Conservation (phyloP, 208 protist species). For the Acanthamoeba polyphaga region DNA sequence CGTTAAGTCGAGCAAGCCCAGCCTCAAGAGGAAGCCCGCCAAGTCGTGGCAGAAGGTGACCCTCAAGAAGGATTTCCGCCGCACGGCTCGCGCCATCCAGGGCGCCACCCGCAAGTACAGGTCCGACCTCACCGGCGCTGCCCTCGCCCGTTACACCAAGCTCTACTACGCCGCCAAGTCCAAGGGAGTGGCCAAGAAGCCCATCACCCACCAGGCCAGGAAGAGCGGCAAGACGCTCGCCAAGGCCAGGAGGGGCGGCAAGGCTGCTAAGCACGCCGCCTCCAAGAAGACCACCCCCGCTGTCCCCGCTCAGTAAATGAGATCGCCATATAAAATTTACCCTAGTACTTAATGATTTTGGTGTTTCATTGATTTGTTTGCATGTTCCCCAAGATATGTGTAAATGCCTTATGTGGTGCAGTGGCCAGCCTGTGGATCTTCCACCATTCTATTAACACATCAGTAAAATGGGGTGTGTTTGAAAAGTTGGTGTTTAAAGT, state of each 20-base stretch:
- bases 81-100: conserved; percentile 58
- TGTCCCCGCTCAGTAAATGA: not conserved
- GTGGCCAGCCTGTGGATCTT: too few species aligned
- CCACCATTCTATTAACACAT: too few species aligned
- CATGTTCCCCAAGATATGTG: too few species aligned
- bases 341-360: not conserved
- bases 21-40: conserved; percentile 23
- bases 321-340: not conserved
- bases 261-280: not conserved
- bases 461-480: too few species aligned
- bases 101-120: conserved; percentile 42
- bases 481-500: too few species aligned
- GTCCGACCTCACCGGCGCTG: conserved; percentile 73
- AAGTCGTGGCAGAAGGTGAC: not conserved
- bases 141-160: conserved; percentile 75
- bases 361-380: not conserved
- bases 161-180: not conserved
- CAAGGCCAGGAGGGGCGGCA: conserved; percentile 20
- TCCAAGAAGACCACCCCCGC: not conserved
- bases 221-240: not conserved
- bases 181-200: conserved; percentile 69
- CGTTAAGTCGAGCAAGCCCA: conserved; percentile 46
- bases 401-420: too few species aligned
- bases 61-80: conserved; percentile 66
- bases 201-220: not conserved